Base-by-base conservation (phyloP, 1,284 basidiomycete genomes). In the Paramarasmius palmivorus region DNA sequence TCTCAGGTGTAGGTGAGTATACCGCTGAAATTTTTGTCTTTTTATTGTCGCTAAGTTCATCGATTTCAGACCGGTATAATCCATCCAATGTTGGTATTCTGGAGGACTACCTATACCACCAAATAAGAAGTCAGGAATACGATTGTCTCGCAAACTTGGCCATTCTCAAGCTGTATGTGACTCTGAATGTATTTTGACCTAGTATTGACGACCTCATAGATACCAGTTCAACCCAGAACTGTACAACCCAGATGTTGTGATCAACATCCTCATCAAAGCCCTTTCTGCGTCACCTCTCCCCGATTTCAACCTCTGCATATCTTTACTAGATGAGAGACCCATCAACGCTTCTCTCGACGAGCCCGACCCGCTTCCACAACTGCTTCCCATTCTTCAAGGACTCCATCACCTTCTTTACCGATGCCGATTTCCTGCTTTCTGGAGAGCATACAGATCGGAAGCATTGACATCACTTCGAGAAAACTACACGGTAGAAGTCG, bases 181-280 rank as follows among this genome's bases (percentile, higher is more conserved):
- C 44, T 39, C 25, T 37, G 20, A 35, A 42, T 2, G 34, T 17
- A 53, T 25, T 20, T 49, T 15, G 20, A 25, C 53, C 19, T 49
- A 34, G 35, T n/a, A 22, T 34, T 53, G 34, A 59, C 37, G 29
- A 29, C 29, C 50, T 20, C 57, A 29, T 55, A 97, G 94, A 53
- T 97, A 97, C 74, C 95, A 98, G 69, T 98, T 98, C 77, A 98
- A 98, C 76, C 86, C 92, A 17, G 86, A 92, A 68, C 83, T 96
- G 41, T 93, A 93, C 73, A 95, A 95, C 74, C 87, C 93, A 7
- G 93, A 95, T 64, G 90, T 95, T 19, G 90, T 95, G 61, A 80
- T 96, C 72, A 93, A 96, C 76, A 93, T 98, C 69, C 90, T 98
- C 65, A 82, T 95, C 70, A 97, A 98, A 79, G 83, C 94, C 19